Conservation (phyloP, 1,139 yeast species). For the Lodderomyces pseudojiufengensis region DNA sequence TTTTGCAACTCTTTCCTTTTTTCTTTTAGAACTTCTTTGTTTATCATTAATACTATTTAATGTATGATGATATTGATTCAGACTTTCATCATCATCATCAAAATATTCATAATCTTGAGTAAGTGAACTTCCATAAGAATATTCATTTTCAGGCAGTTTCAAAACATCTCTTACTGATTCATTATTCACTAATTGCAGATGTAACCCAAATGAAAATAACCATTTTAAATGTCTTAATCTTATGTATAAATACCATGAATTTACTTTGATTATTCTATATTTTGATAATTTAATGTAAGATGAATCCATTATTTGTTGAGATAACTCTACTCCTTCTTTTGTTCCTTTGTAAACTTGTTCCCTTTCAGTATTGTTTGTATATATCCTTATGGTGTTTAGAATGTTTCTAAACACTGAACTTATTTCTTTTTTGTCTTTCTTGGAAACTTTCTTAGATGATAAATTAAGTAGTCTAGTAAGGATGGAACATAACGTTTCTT, state of each 20-base stretch:
- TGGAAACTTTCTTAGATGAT: constrained; percentile 54
- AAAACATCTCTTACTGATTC: constrained; percentile 42
- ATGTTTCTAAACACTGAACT: constrained; percentile 65
- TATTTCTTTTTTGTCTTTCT: constrained; percentile 58
- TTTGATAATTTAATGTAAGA: constrained; percentile 55
- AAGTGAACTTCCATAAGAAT: constrained; percentile 24
- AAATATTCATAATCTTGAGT: constrained; percentile 13
- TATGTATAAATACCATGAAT: constrained; percentile 63
- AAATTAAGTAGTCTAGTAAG: constrained; percentile 48
- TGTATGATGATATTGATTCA: constrained; percentile 16
- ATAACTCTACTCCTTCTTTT: constrained; percentile 41
- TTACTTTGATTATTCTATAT: constrained; percentile 55
- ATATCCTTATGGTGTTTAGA: constrained; percentile 44
- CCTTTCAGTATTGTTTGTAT: constrained; percentile 40
- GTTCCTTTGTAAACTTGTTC: constrained; percentile 33
- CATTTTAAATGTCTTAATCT: constrained; percentile 63
- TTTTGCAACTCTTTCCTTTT: constrained; percentile 35
- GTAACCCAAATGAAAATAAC: constrained; percentile 69
- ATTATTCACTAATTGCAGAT: constrained; percentile 56
- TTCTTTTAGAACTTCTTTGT: constrained; percentile 28
- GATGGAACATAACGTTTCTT: constrained; percentile 43
- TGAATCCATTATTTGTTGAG: constrained; percentile 30
- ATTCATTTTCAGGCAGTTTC: constrained; percentile 38
- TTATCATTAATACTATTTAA: constrained; percentile 25
- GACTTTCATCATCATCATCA: constrained; percentile 14